Evolutionary conservation across 2,329 filamentous ascomycete species (phyloP).

Genomic region (Setomelanomma holmii): DNA sequence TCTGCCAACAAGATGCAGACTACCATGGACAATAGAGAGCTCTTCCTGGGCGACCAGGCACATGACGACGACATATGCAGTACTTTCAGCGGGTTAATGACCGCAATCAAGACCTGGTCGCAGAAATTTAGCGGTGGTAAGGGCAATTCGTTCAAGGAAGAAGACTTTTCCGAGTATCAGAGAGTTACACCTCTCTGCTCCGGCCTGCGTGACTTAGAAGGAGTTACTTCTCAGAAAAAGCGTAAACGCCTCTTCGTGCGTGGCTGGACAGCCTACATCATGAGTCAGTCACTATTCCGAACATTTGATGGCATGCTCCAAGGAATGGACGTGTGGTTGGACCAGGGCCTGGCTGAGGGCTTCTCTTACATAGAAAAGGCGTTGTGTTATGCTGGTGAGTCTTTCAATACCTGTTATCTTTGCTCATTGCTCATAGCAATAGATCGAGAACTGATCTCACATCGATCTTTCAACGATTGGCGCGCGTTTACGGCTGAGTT

Average conservation of each 20-base stretch:
- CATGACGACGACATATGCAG: not conserved
- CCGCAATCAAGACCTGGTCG: not conserved
- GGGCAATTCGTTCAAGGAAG: not conserved
- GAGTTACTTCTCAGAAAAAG: not conserved
- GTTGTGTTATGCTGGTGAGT: not conserved
- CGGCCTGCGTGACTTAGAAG: not conserved
- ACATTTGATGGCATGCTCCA: not conserved
- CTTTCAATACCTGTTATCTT: too few relatives aligned
- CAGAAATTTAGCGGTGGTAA: not conserved
- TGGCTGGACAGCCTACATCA: not conserved
- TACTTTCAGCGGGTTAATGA: not conserved
- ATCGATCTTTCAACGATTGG: conserved; percentile 2
- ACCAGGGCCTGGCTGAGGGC: not conserved
- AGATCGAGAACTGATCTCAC: not conserved
- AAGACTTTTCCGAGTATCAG: not conserved
- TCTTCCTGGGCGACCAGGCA: not conserved
- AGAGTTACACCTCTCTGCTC: not conserved
- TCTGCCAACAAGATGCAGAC: not conserved
- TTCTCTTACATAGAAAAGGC: not conserved
- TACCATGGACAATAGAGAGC: not conserved
- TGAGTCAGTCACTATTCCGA: not conserved
- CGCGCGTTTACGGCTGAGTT: conserved; percentile 1
- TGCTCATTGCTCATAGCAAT: too few relatives aligned
- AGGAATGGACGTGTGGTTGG: not conserved
- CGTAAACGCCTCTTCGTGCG: conserved; percentile 4